phyloP scores from a whole-genome alignment of 1,284 basidiomycete species.

The Trametes pubescens region DNA sequence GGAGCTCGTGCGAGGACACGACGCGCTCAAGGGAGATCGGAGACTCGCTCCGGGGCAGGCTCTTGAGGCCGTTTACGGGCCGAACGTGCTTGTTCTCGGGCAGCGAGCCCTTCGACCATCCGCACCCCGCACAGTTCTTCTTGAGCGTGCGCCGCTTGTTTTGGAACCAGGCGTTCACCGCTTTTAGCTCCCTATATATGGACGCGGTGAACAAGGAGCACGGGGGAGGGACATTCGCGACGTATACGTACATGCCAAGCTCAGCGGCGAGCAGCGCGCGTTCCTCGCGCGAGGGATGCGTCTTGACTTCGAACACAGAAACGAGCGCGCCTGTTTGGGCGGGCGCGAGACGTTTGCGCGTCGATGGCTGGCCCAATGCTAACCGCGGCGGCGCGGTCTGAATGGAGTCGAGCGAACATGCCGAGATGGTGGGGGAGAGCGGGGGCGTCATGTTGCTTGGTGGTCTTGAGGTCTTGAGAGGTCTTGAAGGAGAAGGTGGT shows the following conservation, averaged over 20 bases:
- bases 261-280: conserved; percentile 51
- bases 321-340: conserved; percentile 52
- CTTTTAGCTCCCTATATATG: conserved; percentile 52
- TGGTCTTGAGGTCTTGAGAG: neutral
- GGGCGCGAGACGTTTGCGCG: conserved; percentile 43
- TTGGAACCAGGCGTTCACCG: conserved; percentile 60
- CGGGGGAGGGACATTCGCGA: neutral
- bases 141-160: conserved; percentile 57
- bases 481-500: conserved; percentile 9
- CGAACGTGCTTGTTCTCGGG: conserved; percentile 41
- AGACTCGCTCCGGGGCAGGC: conserved; percentile 32
- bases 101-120: conserved; percentile 38
- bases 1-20: conserved; percentile 49
- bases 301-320: conserved; percentile 47
- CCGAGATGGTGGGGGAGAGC: conserved; percentile 29
- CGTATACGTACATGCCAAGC: conserved; percentile 49
- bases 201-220: conserved; percentile 1
- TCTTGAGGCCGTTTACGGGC: conserved; percentile 30
- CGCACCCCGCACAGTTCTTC: conserved; percentile 42
- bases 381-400: conserved; percentile 14
- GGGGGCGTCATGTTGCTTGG: conserved; percentile 22
- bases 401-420: conserved; percentile 29
- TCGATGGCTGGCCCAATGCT: conserved; percentile 25
- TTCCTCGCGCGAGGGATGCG: conserved; percentile 54
- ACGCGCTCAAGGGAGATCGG: conserved; percentile 51